Evolutionary conservation across 2,329 filamentous ascomycete species (phyloP), one percentile per base, ranked within the genome.

Genomic region (Fusarium sp.): DNA sequence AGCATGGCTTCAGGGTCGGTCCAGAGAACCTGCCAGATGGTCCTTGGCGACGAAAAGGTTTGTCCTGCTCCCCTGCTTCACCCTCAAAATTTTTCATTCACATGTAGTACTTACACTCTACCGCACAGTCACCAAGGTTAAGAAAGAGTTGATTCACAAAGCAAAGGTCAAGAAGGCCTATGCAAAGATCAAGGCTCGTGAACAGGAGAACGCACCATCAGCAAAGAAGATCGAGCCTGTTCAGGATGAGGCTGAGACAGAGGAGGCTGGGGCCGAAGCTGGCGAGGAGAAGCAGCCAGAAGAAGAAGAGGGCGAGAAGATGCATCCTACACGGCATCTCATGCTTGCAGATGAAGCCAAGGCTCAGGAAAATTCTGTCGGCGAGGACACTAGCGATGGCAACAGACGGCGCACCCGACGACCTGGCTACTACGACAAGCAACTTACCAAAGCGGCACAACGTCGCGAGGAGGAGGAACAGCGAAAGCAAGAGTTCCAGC

Each of bases 101-200:
- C 15, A 42, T 49, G 49, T 64, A 63, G 49, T 64, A 63, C 70
- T 76, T 38, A 75, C 67, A 59, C 38, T 26, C 55, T 46, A 45
- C 45, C 49, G 34, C 21, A 17, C 26, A 95, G 93, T 92, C 60
- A 89, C 93, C 79, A 95, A 95, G 80, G 96, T 97, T 76, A 98
- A 98, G 81, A 87, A 91, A 70, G 89, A 92, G 70, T 84, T 97
- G 57, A 98, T 98, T 74, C 89, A 94, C 79, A 97, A 96, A 79
- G 94, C 94, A 64, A 97, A 98, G 80, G 86, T 97, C 67, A 96
- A 95, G 81, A 97, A 97, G 80, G 88, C 92, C 42, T 98, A 97
- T 77, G 92, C 92, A 67, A 98, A 97, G 80, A 84, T 97, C 69
- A 95, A 94, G 80, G 89, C 78, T 7, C 75, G 76, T 28, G 78